Evolutionary conservation across 2,329 filamentous ascomycete genomes (phyloP), one percentile per base, ranked within the genome.

Genomic region (Pyrenochaeta sp.): DNA sequence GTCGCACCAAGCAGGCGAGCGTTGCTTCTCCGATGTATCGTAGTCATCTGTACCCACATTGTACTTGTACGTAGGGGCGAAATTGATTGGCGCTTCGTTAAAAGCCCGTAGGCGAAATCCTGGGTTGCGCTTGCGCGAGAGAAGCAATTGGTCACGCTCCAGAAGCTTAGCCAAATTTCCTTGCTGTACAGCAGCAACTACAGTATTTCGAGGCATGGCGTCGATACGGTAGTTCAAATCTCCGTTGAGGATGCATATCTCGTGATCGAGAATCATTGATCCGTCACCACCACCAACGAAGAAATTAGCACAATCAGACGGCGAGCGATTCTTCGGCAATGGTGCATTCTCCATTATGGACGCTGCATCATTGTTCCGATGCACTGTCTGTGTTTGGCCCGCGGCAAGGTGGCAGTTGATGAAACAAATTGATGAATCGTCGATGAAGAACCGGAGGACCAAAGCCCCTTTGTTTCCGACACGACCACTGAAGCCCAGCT

Each of bases 181-280:
- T 28, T 87, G 81, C 52, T 89, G 87, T 36, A 97, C 84, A 1
- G 90, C 91, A 47, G 86, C 87, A 41, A 97, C 88, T 3, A 99
- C 93, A 0, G 89, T 91, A 62, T 97, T 90, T 35, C 94, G 89
- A 13, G 90, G 90, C 84, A 97, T 96, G 17, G 92, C 91, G 69
- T 99, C 94, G 63, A 99, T 97, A 50, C 94, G 91, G 71, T 99
- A 99, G 73, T 99, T 99, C 35, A 99, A 80, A 68, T 99, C 94
- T 19, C 94, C 94, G 61, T 97, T 97, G 28, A 97, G 75, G 34
- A 99, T 85, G 69, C 93, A 96, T n/a, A 99, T 87, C 72, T 99
- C 94, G 65, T 99, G 94, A 65, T 99, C 94, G 44, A 97, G 79
- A 45, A 99, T 89, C 87, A 96, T 91, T 27, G 85, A 87, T 6